A percentile compares a stretch with the other conserved stretches of the same genome.
These are phyloP conservation scores for Auriscalpium orientale DNA, from an alignment of 768 basidiomycete species.

Conservation along the genomic window DNA sequence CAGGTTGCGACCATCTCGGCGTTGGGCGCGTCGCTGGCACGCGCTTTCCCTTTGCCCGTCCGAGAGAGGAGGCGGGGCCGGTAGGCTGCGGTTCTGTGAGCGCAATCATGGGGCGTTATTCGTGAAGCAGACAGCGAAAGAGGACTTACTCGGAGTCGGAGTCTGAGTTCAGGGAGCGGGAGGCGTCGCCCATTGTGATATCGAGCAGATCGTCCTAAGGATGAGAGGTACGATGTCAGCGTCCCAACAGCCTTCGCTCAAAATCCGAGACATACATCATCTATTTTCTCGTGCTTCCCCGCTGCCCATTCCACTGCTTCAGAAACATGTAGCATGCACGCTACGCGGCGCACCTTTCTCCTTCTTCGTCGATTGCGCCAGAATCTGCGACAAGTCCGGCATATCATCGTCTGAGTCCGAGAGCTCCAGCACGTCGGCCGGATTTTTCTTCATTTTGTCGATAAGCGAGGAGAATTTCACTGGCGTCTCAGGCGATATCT, in stretches of 20 bases:
- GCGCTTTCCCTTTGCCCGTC: conserved; percentile 23
- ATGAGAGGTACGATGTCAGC: neutral
- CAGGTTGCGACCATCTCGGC: conserved; percentile 39
- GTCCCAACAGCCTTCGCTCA: neutral
- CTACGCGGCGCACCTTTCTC: neutral
- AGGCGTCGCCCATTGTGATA: conserved; percentile 29
- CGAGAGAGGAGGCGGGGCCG: neutral
- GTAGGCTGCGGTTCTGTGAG: neutral
- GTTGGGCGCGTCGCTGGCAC: conserved; percentile 4
- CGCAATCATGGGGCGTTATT: neutral
- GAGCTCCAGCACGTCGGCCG: conserved; percentile 13
- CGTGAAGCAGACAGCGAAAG: neutral
- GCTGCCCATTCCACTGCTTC: too few species aligned
- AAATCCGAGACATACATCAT: too few species aligned
- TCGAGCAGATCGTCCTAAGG: conserved; percentile 44
- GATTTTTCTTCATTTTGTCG: conserved; percentile 1
- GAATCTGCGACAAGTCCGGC: conserved; percentile 38
- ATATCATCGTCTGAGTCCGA: conserved; percentile 38
- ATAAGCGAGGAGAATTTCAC: conserved; percentile 12
- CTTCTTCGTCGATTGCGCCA: conserved; percentile 13
- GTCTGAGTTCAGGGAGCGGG: neutral
- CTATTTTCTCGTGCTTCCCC: too few species aligned
- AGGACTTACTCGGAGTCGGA: neutral
- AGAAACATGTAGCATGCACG: neutral
- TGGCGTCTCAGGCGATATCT: conserved; percentile 10